Evolutionary conservation across 108 stramenopile genomes (phyloP).

Genomic region (Pseudonitzschia multistriata): DNA sequence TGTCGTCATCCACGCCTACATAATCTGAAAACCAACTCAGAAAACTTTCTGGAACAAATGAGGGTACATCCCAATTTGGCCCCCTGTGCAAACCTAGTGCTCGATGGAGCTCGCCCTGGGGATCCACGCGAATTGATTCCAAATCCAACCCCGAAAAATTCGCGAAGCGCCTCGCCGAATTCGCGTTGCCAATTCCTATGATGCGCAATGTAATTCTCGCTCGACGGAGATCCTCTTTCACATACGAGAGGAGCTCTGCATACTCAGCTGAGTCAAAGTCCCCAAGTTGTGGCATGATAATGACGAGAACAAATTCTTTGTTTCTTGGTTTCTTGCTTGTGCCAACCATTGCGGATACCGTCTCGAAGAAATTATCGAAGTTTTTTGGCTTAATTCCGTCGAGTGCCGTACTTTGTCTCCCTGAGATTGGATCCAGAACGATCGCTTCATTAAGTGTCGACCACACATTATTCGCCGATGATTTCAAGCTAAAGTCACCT

Average conservation of each 20-base stretch:
- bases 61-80: conserved; percentile 53
- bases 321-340: background rate
- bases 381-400: conserved; percentile 1
- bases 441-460: conserved; percentile 1
- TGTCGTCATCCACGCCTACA: conserved; percentile 13
- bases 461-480: background rate
- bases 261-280: conserved; percentile 64
- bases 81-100: conserved; percentile 42
- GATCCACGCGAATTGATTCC: conserved; percentile 41
- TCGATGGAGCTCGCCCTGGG: conserved; percentile 37
- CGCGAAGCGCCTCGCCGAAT: conserved; percentile 41
- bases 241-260: conserved; percentile 36
- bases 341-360: background rate
- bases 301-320: conserved; percentile 31
- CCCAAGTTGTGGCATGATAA: conserved; percentile 57
- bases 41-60: conserved; percentile 25
- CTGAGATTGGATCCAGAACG: conserved; percentile 4
- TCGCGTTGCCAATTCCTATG: conserved; percentile 45
- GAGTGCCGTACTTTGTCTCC: background rate
- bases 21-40: conserved; percentile 33
- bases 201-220: conserved; percentile 37
- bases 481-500: background rate
- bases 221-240: conserved; percentile 28
- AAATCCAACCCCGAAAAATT: conserved; percentile 39
- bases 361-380: background rate